Evolutionary conservation across 192 early-diverging fungal species (phyloP).

Genomic region (Podila clonocystis): DNA sequence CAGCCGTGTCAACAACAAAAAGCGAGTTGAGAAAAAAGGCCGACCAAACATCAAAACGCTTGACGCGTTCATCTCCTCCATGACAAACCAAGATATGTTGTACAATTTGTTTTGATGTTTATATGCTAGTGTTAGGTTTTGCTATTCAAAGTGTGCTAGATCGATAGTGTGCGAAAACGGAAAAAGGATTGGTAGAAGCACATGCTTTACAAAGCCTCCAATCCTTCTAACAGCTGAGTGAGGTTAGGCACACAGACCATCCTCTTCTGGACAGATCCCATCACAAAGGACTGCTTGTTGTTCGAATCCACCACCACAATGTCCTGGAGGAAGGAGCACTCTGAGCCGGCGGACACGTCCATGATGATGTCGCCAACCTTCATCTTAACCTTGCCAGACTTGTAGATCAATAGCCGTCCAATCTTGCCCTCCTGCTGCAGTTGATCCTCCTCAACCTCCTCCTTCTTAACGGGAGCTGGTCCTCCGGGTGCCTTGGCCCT

Average conservation of each 20-base stretch:
- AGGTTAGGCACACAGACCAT: slow-evolving; percentile 72
- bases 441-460: slow-evolving; percentile 25
- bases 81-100: neutral
- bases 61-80: too few relatives aligned
- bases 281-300: slow-evolving; percentile 59
- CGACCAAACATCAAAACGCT: too few relatives aligned
- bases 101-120: neutral
- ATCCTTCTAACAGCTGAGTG: slow-evolving; percentile 52
- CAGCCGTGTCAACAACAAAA: too few relatives aligned
- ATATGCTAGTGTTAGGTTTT: too few relatives aligned
- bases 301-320: slow-evolving; percentile 66
- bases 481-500: slow-evolving; percentile 18
- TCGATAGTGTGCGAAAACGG: neutral
- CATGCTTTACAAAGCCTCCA: slow-evolving; percentile 16
- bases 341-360: slow-evolving; percentile 65
- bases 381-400: slow-evolving; percentile 74
- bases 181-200: neutral
- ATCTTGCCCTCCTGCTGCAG: slow-evolving; percentile 61
- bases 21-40: too few relatives aligned
- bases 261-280: slow-evolving; percentile 66
- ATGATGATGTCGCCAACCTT: slow-evolving; percentile 68
- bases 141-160: too few relatives aligned
- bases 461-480: slow-evolving; percentile 11
- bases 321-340: slow-evolving; percentile 66
- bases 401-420: slow-evolving; percentile 68